phyloP scores from a whole-genome alignment of 129 eudicot genomes.

The Artemisia argyi region DNA sequence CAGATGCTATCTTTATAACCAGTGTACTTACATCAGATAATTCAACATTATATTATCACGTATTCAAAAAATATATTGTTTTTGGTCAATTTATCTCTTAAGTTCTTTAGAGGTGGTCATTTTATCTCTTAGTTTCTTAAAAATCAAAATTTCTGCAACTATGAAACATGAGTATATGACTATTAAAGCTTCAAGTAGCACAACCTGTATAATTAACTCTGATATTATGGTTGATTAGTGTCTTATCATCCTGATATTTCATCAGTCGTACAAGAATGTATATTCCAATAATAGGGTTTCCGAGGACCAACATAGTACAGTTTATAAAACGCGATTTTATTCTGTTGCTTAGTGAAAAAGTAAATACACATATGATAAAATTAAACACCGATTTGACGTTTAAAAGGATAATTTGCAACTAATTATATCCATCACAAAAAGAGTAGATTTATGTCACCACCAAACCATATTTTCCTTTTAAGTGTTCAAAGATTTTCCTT shows the following conservation, averaged over 20 bases:
- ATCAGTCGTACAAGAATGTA: too few species aligned
- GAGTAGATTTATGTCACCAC: not conserved
- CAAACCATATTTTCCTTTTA: not conserved
- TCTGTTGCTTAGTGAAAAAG: not conserved
- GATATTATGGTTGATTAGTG: too few species aligned
- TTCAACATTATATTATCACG: too few species aligned
- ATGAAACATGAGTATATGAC: not conserved
- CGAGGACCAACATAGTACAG: not conserved
- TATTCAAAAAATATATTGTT: too few species aligned
- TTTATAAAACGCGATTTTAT: not conserved
- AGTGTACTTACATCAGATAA: too few species aligned
- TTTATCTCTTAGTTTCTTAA: not conserved
- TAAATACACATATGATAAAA: not conserved
- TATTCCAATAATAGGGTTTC: too few species aligned
- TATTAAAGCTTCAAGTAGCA: not conserved
- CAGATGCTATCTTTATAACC: too few species aligned
- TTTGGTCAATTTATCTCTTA: too few species aligned
- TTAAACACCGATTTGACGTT: not conserved
- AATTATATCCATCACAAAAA: not conserved
- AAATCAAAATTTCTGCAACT: not conserved
- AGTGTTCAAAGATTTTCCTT: not conserved
- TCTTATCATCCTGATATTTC: too few species aligned
- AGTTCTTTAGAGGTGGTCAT: not conserved
- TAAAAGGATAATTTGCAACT: not conserved
- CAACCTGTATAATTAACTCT: not conserved